Conservation (phyloP, 1,284 basidiomycete species). For the Agaricales sp. region DNA sequence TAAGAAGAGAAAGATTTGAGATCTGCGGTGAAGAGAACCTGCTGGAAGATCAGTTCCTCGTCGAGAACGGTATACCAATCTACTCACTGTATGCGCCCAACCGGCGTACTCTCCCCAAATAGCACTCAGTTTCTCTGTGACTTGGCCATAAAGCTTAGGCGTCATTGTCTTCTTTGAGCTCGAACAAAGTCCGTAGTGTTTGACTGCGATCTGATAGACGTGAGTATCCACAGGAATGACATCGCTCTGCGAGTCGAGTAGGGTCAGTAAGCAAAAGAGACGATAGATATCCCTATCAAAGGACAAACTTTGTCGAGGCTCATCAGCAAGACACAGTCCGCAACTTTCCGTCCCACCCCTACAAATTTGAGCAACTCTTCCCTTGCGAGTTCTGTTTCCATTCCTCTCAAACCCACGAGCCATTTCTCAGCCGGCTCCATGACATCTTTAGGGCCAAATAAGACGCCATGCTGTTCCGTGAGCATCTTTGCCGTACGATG, state of each 20-base stretch:
- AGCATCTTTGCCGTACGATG: conserved; percentile 78
- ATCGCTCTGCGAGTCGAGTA: conserved; percentile 23
- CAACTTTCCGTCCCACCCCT: conserved; percentile 94
- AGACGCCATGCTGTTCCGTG: conserved; percentile 38
- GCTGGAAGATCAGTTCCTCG: background rate
- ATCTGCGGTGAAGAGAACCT: conserved; percentile 54
- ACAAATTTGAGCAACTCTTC: conserved; percentile 71
- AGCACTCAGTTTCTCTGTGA: conserved; percentile 51
- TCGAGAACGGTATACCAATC: background rate
- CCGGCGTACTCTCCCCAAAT: conserved; percentile 85
- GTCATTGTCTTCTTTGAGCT: conserved; percentile 62
- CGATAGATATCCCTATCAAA: background rate
- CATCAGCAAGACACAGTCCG: conserved; percentile 93
- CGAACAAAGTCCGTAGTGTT: conserved; percentile 67
- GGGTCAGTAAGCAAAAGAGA: conserved; percentile 4
- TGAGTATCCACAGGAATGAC: conserved; percentile 92
- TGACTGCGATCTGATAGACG: conserved; percentile 78
- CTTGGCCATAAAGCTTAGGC: conserved; percentile 68
- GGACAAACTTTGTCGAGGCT: conserved; percentile 76
- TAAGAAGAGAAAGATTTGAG: conserved; percentile 39
- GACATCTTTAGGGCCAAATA: conserved; percentile 10
- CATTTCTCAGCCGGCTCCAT: conserved; percentile 47
- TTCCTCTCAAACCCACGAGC: conserved; percentile 45
- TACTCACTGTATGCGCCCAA: conserved; percentile 81
- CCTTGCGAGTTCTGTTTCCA: conserved; percentile 52